Evolutionary conservation across 2,329 filamentous ascomycete genomes (phyloP).

Genomic region (Basipetospora chlamydospora): DNA sequence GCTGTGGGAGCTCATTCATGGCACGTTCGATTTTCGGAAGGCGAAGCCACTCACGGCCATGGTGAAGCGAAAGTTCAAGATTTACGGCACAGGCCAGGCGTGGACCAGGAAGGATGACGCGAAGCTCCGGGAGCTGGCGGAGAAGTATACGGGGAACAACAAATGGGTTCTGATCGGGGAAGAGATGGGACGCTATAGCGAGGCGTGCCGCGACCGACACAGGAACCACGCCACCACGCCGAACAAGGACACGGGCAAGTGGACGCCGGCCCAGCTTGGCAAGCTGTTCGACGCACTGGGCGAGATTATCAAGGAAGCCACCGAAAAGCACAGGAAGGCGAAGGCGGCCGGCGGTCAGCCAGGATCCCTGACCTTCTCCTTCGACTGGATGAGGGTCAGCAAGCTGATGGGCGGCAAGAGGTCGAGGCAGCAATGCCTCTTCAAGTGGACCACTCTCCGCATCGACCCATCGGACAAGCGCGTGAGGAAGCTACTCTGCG

Average conservation of each 20-base stretch:
- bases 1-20: no score
- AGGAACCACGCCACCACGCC: conserved; percentile 50
- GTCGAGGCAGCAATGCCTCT: conserved; percentile 51
- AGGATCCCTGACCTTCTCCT: conserved; percentile 15
- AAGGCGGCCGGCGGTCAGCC: conserved; percentile 30
- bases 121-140: conserved; percentile 30
- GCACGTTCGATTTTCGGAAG: no score
- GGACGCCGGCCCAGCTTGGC: conserved; percentile 25
- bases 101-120: conserved; percentile 48
- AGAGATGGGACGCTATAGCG: conserved; percentile 47
- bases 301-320: conserved; percentile 25
- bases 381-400: conserved; percentile 54
- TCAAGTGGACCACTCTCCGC: conserved; percentile 43
- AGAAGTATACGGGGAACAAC: conserved; percentile 22
- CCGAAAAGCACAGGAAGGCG: conserved; percentile 16
- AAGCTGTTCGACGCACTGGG: conserved; percentile 38
- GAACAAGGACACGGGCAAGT: conserved; percentile 35
- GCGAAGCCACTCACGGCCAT: no score
- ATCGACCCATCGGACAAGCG: conserved; percentile 17
- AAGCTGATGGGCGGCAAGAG: conserved; percentile 45
- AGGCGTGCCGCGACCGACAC: conserved; percentile 57
- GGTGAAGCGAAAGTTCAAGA: background rate
- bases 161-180: conserved; percentile 49
- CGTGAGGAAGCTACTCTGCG: conserved; percentile 12
- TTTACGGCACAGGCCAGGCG: conserved; percentile 17